phyloP scores from a whole-genome alignment of 2,329 filamentous ascomycete genomes.

The Claviceps maximensis region DNA sequence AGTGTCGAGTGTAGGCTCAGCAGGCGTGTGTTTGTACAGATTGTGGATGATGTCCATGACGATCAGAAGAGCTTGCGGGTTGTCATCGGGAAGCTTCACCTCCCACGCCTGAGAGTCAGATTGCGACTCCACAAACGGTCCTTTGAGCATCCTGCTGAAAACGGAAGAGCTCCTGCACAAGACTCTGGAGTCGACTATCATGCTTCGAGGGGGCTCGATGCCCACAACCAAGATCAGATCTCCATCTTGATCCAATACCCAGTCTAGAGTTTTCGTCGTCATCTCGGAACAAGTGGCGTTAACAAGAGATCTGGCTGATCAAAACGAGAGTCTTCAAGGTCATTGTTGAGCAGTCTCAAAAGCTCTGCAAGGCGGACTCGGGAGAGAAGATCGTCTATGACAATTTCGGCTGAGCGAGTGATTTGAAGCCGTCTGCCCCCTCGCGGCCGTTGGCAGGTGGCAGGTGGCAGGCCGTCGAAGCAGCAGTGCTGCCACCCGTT shows the following conservation, averaged over 20 bases:
- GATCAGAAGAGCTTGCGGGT: background rate
- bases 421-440: background rate
- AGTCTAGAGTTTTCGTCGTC: background rate
- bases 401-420: background rate
- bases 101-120: background rate
- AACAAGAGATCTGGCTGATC: background rate
- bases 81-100: constrained; percentile 4
- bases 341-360: no score
- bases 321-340: background rate
- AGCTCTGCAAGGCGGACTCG: no score
- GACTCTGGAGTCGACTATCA: constrained; percentile 2
- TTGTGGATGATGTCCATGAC: constrained; percentile 4
- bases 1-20: background rate
- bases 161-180: background rate
- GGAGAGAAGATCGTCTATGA: no score
- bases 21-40: background rate
- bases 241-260: background rate
- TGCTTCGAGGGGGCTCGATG: background rate
- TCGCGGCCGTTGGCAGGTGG: background rate
- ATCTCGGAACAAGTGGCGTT: background rate
- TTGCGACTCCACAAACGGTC: constrained; percentile 2
- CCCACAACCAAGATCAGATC: background rate
- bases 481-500: background rate
- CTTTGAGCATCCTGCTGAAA: constrained; percentile 6
- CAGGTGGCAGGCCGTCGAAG: background rate